These are phyloP conservation scores for Trichoderma polysporum DNA, from an alignment of 2,329 filamentous ascomycete genomes.

Conservation along the genomic window DNA sequence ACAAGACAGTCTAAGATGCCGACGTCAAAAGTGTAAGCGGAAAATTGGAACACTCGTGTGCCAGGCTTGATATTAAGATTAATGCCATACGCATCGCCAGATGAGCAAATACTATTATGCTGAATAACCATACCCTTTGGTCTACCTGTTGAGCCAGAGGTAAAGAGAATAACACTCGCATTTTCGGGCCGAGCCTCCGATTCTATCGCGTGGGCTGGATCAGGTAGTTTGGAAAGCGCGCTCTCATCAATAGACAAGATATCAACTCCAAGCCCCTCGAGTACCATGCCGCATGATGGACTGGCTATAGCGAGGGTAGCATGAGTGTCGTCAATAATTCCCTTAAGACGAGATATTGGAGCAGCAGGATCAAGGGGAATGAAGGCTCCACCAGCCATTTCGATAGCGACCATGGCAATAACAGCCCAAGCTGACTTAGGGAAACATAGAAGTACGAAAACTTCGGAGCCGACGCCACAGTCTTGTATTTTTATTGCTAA, in stretches of 20 bases:
- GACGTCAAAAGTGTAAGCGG: slow-evolving; percentile 26
- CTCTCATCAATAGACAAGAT: slow-evolving; percentile 3
- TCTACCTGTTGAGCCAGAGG: slow-evolving; percentile 13
- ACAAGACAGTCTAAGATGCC: slow-evolving; percentile 24
- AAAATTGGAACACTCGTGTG: slow-evolving; percentile 24
- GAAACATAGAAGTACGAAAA: slow-evolving; percentile 23
- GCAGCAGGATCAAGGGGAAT: slow-evolving; percentile 22
- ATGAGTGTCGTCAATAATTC: neutral
- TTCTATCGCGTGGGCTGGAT: neutral
- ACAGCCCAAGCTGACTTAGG: slow-evolving; percentile 23
- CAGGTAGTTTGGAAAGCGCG: neutral
- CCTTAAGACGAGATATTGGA: neutral
- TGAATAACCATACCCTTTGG: slow-evolving; percentile 18
- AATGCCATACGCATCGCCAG: slow-evolving; percentile 11
- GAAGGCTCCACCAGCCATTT: slow-evolving; percentile 24
- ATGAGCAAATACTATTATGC: slow-evolving; percentile 18
- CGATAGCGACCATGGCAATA: slow-evolving; percentile 22
- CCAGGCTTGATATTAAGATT: slow-evolving; percentile 10
- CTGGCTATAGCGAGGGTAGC: neutral
- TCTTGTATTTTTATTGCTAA: slow-evolving; percentile 2
- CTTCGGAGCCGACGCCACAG: slow-evolving; percentile 13
- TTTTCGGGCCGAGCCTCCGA: neutral
- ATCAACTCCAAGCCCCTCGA: neutral
- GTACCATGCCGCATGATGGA: neutral
- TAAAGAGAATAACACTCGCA: slow-evolving; percentile 18